Evolutionary conservation across 495 filamentous ascomycete species (phyloP).

Genomic region (Penicillium waksmanii): DNA sequence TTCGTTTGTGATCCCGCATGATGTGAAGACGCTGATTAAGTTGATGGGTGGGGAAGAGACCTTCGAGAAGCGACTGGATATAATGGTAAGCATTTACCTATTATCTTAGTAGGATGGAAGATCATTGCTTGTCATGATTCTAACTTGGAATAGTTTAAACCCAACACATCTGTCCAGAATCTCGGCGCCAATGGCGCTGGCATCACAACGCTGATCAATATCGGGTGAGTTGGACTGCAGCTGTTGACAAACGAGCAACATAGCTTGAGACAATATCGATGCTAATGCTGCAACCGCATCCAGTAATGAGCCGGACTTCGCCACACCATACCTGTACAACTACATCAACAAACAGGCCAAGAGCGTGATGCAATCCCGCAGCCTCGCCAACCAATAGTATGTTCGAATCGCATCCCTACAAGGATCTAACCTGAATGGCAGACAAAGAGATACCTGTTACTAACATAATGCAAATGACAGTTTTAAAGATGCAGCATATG

Average conservation of each 20-base stretch:
- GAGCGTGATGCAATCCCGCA: conserved; percentile 56
- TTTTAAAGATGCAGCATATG: conserved; percentile 46
- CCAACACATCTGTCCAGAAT: conserved; percentile 36
- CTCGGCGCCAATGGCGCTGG: conserved; percentile 40
- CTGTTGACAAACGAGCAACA: background rate
- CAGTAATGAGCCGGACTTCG: conserved; percentile 68
- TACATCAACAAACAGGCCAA: conserved; percentile 65
- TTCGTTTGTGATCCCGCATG: conserved; percentile 65
- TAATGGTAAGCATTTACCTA: conserved; percentile 29
- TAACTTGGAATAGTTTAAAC: conserved; percentile 31
- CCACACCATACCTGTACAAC: conserved; percentile 69
- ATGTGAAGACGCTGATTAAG: conserved; percentile 61
- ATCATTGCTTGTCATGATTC: background rate
- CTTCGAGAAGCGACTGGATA: conserved; percentile 61
- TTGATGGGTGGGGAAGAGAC: conserved; percentile 58
- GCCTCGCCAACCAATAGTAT: conserved; percentile 60
- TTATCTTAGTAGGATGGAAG: background rate
- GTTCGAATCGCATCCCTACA: conserved; percentile 13
- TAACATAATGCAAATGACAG: conserved; percentile 15
- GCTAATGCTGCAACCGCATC: background rate
- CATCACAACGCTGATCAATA: conserved; percentile 53
- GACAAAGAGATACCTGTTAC: background rate
- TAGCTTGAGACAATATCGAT: background rate
- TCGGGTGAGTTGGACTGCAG: conserved; percentile 36
- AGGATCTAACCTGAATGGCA: background rate